Base-by-base conservation (phyloP, 192 early-diverging fungal species). In the Coemansia furcata region DNA sequence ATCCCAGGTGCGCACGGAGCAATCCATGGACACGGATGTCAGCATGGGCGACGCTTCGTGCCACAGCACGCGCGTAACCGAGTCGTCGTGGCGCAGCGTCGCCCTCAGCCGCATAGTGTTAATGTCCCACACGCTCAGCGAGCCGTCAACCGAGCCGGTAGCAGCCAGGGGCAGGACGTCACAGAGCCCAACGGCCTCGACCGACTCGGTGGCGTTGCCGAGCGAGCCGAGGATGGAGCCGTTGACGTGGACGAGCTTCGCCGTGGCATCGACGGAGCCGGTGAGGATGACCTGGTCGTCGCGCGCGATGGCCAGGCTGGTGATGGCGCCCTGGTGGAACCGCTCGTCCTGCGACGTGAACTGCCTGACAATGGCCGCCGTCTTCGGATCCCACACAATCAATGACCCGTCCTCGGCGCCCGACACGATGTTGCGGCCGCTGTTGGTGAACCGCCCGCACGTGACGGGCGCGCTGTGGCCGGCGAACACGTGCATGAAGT, bases 301-400 rank as follows among this genome's bases (percentile, higher is more conserved):
- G 23, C 85, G 74, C 67, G 91, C 86, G 19, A 97, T 80, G 14
- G 82, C 88, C 14, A 98, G 62, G 54, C 85, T 83, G 8, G 91
- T 94, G 60, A 99, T 89, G 17, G 86, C 84, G 23, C 86, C 91
- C 38, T 83, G 74, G 76, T 96, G 94, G 82, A 96, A 99, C 35
- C 97, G 87, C 33, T 85, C 88, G 73, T 97, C 95, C 17, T 89
- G 85, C 44, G 76, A 39, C 40, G 87, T 84, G 58, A 95, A 86
- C 65, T 84, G 87, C 23, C 75, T 78, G 14, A 77, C 83, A 9
- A 92, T 85, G 11, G 78, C 63, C 1, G 93, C 95, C 4, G 92
- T 89, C 78, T 93, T 94, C 19, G 98, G 98, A 67, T 99, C 95
- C 95, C 96, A 98, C 2, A 94, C 78, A 36, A 92, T 91, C 46